phyloP scores from a whole-genome alignment of 1,139 yeast species.

The Pichia cactophila region DNA sequence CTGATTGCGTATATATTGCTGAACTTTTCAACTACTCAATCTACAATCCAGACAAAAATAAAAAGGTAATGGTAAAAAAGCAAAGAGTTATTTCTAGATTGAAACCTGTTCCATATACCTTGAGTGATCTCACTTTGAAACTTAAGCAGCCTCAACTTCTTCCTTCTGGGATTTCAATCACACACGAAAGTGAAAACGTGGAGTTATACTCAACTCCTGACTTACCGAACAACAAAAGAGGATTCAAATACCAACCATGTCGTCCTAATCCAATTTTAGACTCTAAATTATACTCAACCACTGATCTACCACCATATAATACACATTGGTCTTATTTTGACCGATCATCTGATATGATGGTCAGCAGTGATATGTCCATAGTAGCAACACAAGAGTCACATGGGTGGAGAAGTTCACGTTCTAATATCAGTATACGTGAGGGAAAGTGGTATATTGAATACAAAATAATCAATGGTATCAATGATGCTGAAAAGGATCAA shows the following conservation, averaged over 20 bases:
- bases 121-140: slow-evolving; percentile 21
- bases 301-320: slow-evolving; percentile 63
- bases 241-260: slow-evolving; percentile 77
- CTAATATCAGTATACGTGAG: slow-evolving; percentile 69
- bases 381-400: slow-evolving; percentile 40
- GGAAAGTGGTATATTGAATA: slow-evolving; percentile 81
- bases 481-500: slow-evolving; percentile 28
- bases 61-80: slow-evolving; percentile 9
- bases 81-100: slow-evolving; percentile 24
- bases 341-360: slow-evolving; percentile 51
- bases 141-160: slow-evolving; percentile 29
- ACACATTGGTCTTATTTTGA: slow-evolving; percentile 68
- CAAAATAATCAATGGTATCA: slow-evolving; percentile 37
- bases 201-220: slow-evolving; percentile 53
- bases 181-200: slow-evolving; percentile 45
- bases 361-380: slow-evolving; percentile 36
- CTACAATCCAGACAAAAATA: background rate
- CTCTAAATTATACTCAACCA: slow-evolving; percentile 60
- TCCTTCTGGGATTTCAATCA: slow-evolving; percentile 57
- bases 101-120: slow-evolving; percentile 28
- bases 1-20: background rate
- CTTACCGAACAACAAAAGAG: slow-evolving; percentile 70
- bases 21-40: too few relatives aligned
- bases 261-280: slow-evolving; percentile 58
- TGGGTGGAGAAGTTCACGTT: slow-evolving; percentile 80